Evolutionary conservation across 2,329 filamentous ascomycete genomes (phyloP), one percentile per base, ranked within the genome.

Genomic region (Scedosporium apiospermum): DNA sequence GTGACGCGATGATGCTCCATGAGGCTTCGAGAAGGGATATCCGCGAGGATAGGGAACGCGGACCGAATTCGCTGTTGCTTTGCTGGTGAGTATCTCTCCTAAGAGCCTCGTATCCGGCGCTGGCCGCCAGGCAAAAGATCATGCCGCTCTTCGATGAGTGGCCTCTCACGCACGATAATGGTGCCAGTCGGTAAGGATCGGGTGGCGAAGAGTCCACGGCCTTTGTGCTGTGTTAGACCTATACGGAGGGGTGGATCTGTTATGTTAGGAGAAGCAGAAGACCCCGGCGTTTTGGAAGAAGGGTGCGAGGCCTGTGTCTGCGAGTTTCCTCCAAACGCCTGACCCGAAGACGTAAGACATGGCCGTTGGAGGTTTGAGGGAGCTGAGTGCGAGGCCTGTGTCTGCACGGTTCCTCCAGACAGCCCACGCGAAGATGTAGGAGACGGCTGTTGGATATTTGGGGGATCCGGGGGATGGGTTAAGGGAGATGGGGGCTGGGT

Each of bases 121-220:
- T 18, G 41, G 23, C 59, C 59, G 12, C 59, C 44, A 12, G 42
- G 4, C 3, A 61, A 34, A 18, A 14, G n/a, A 30, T 71, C 71
- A 12, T 70, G 70, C 9, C 66, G 68, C 66, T 30, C 67, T 53
- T 38, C 67, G 10, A 65, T 68, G 7, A 76, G 69, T 0, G 72
- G 74, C 16, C 76, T 41, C 49, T 61, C 60, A 12, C 49, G 30
- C 27, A 57, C 46, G 21, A 61, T 51, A 6, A 61, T 55, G 12
- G 38, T 30, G 9, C 44, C 44, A 1, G 21, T 18, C 12, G 14
- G 23, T 12, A 61, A 30, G 12, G 44, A 9, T n/a, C 27, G n/a
- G 4, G 42, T 38, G 27, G 59, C 59, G 23, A 38, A 44, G n/a
- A 61, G 30, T 18, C 59, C 59, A 14, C 46, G 60, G n/a, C 49